A percentile compares a stretch with the other conserved stretches of the same genome.
phyloP scores from a whole-genome alignment of 495 filamentous ascomycete species.

The Penicillium parvum region DNA sequence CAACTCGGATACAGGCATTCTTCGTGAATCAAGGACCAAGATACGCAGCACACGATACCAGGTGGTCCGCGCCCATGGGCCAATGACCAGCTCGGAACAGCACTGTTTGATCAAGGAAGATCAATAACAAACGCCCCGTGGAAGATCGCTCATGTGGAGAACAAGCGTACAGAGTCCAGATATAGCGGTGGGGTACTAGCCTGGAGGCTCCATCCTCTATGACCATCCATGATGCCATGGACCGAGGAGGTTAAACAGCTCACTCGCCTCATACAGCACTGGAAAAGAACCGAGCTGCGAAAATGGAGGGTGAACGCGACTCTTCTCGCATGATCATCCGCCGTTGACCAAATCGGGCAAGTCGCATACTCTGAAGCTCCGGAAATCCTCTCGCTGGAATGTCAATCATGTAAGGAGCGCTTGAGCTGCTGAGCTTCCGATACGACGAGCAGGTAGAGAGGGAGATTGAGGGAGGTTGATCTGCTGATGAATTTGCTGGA shows the following conservation, averaged over 20 bases:
- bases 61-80: constrained; percentile 3
- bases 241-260: constrained; percentile 6
- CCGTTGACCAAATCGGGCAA: constrained; percentile 10
- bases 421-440: constrained; percentile 2
- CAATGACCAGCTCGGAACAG: constrained; percentile 4
- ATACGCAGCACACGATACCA: too few species aligned
- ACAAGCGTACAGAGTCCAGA: too few species aligned
- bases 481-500: constrained; percentile 1
- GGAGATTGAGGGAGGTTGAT: constrained; percentile 1
- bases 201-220: too few species aligned
- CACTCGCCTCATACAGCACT: constrained; percentile 1
- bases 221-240: constrained; percentile 9
- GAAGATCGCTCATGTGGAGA: not conserved
- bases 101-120: not conserved
- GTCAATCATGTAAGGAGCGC: constrained; percentile 17
- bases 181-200: too few species aligned
- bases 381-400: constrained; percentile 24
- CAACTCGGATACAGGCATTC: constrained; percentile 20
- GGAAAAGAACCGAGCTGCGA: not conserved
- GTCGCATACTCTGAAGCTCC: constrained; percentile 28
- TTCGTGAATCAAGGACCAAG: constrained; percentile 21
- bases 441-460: constrained; percentile 7
- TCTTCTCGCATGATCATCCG: constrained; percentile 12
- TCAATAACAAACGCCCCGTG: not conserved
- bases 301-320: not conserved